A percentile compares a stretch with the other conserved stretches of the same genome.
These are phyloP conservation scores for Nicotiana undulata DNA, from an alignment of 257 asterid genomes.

Conservation along the genomic window DNA sequence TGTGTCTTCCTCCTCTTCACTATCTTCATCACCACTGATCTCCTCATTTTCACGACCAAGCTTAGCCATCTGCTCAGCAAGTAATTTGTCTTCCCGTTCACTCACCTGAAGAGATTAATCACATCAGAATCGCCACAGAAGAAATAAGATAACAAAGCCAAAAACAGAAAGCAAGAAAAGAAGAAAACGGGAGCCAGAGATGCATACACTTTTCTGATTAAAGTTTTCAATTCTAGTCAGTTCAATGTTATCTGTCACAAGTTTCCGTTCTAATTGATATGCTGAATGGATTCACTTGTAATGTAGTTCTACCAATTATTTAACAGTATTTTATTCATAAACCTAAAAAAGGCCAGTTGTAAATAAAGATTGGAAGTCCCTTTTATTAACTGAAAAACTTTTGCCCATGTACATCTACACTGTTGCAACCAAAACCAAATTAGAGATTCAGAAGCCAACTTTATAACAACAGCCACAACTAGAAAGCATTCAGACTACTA, in stretches of 20 bases:
- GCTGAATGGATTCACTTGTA: neutral
- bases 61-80: constrained; percentile 77
- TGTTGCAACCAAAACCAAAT: neutral
- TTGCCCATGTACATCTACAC: neutral
- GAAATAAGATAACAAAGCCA: neutral
- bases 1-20: constrained; percentile 93
- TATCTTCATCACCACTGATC: constrained; percentile 78
- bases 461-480: neutral
- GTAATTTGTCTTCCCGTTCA: constrained; percentile 84
- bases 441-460: neutral
- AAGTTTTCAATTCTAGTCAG: neutral
- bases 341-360: neutral
- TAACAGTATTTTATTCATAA: neutral
- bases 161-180: neutral
- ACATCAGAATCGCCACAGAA: neutral
- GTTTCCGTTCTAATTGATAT: neutral
- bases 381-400: neutral
- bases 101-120: constrained; percentile 54
- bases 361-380: neutral
- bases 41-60: constrained; percentile 67
- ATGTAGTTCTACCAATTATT: neutral
- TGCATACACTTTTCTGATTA: neutral
- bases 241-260: neutral
- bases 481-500: neutral
- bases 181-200: neutral